Conservation (phyloP, 768 basidiomycete species). For the Leccinum subtestaceum region DNA sequence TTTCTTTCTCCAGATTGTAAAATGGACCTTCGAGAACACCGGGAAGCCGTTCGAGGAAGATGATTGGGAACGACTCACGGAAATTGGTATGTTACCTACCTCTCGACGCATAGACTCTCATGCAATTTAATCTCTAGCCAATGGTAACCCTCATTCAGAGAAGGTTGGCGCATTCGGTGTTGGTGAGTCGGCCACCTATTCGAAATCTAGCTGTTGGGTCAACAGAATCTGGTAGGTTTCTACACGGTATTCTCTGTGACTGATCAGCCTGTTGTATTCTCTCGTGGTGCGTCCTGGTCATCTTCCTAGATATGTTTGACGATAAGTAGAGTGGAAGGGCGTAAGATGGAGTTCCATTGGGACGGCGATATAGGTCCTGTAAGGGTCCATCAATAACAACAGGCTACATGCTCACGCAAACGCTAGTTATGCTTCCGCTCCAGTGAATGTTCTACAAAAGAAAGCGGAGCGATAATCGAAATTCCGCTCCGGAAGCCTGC, state of each 20-base stretch:
- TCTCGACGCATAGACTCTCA: neutral
- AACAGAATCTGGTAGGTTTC: constrained; percentile 44
- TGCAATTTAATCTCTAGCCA: constrained; percentile 45
- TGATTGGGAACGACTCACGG: constrained; percentile 88
- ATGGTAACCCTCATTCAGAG: constrained; percentile 91
- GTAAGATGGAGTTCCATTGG: constrained; percentile 95
- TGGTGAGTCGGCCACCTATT: constrained; percentile 37
- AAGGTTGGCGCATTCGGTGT: constrained; percentile 94
- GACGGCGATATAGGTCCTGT: constrained; percentile 63
- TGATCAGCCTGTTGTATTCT: constrained; percentile 72
- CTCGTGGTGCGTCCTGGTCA: constrained; percentile 47
- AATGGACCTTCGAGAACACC: constrained; percentile 31
- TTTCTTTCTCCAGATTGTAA: constrained; percentile 22
- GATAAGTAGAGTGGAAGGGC: constrained; percentile 39
- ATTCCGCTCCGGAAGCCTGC: constrained; percentile 77
- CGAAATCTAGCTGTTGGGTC: constrained; percentile 19
- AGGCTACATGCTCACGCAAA: neutral
- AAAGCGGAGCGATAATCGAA: constrained; percentile 74
- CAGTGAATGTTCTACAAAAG: constrained; percentile 53
- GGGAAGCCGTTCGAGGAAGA: constrained; percentile 77
- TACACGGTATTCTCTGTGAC: constrained; percentile 80
- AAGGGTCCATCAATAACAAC: constrained; percentile 36
- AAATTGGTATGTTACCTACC: constrained; percentile 58
- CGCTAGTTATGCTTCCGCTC: constrained; percentile 60
- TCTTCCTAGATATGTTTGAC: constrained; percentile 15